phyloP scores from a whole-genome alignment of 495 filamentous ascomycete species.

The Lasiosphaeria miniovina region DNA sequence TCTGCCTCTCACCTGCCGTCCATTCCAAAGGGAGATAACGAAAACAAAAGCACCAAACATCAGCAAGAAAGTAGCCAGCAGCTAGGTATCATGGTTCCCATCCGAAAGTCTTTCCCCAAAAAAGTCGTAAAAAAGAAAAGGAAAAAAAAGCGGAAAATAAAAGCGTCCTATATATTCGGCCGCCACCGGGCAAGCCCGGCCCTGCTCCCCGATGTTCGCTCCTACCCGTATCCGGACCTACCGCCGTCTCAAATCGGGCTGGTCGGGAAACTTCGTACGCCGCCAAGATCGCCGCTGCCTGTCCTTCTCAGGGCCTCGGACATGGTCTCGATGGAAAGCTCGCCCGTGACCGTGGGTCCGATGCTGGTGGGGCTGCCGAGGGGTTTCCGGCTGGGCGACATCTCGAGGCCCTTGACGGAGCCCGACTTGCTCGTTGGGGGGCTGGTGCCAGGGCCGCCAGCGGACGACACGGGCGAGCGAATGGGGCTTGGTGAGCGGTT shows the following conservation, averaged over 20 bases:
- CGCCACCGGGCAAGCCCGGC: neutral
- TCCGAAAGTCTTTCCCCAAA: too few species aligned
- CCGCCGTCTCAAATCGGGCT: constrained; percentile 46
- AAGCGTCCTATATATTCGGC: neutral
- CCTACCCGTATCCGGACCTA: neutral
- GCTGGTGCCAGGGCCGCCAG: constrained; percentile 51
- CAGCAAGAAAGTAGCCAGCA: too few species aligned
- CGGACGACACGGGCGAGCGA: constrained; percentile 64
- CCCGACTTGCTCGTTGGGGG: constrained; percentile 66
- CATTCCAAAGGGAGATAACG: too few species aligned
- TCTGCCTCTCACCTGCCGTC: too few species aligned
- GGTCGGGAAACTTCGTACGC: constrained; percentile 56
- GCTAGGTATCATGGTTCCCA: too few species aligned
- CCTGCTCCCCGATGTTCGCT: neutral
- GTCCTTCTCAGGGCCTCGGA: constrained; percentile 78
- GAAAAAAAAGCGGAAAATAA: too few species aligned
- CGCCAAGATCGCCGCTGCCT: constrained; percentile 73
- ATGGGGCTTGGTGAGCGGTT: constrained; percentile 74
- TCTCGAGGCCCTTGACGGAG: constrained; percentile 63
- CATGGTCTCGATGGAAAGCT: constrained; percentile 88
- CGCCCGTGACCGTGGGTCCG: constrained; percentile 51
- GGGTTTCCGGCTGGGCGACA: constrained; percentile 53
- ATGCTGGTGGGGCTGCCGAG: constrained; percentile 40
- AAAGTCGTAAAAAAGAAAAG: too few species aligned
- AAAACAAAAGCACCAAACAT: too few species aligned